Base-by-base conservation (phyloP, 2,329 filamentous ascomycete species). In the Furcasterigmium sp. region DNA sequence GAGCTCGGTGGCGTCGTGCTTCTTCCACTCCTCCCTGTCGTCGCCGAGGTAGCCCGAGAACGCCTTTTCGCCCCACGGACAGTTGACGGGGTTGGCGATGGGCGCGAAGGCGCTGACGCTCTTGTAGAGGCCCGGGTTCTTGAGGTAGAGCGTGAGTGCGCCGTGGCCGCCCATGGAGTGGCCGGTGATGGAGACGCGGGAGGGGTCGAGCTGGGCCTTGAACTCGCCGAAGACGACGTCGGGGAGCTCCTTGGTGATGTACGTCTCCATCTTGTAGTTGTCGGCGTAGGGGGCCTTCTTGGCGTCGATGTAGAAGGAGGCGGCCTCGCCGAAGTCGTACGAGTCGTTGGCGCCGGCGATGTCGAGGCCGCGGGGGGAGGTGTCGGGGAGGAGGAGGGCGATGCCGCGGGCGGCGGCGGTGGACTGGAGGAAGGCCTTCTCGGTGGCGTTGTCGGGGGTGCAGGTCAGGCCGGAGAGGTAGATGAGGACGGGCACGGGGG, bases 91-190 rank as follows among this genome's bases (percentile, higher is more conserved):
- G 70, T 97, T 97, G 40, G 82, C 67, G 56, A 97, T 94, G 17
- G 91, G 91, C 39, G 93, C 87, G 60, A 94, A 95, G 2, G 91
- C 91, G 49, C 85, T 91, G 45, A 93, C 89, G 51, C 82, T 88
- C 70, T 84, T 86, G 75, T 95, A 98, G 70, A 79, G 82, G 50
- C 87, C 89, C 0, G 93, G 91, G 68, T 97, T 85, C 72, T 88
- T 91, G 41, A 98, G 76, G 72, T 87, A 97, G 55, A 97, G 69
- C 37, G 91, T 95, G 54, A 98, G 72, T 36, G 93, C 93, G 50
- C 93, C 93, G 65, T 98, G 93, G 0, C 93, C 93, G 53, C 93
- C 93, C 93, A 98, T 98, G 56, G 84, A 91, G 70, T 98, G 93
- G 6, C 93, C 93, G 32, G 87, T 88, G 57, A 98, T 93, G 64